Evolutionary conservation across 257 asterid genomes (phyloP), one percentile per base, ranked within the genome.

Genomic region (Solanum verrucosum): DNA sequence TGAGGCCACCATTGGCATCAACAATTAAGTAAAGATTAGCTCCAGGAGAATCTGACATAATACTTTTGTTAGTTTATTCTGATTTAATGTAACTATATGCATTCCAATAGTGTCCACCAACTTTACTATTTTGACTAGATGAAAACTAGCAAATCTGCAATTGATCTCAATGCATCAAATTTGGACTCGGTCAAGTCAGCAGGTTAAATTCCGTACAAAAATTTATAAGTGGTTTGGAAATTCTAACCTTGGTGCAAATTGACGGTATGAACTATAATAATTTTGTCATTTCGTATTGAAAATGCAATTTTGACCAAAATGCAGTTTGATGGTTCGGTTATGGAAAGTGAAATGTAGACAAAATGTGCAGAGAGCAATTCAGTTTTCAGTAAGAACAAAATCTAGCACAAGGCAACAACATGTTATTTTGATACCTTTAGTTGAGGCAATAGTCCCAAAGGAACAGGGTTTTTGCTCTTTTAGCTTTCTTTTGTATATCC

Each of bases 1-100:
- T 96, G 46, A 96, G 94, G 77, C 98, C 98, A 88, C 98, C 98
- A 89, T 96, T 96, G 90, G 98, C 98, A 60, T 96, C 98, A 15
- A 96, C 93, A 84, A 95, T 88, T 83, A 96, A 88, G 91, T 93
- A 96, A 20, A 87, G 92, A 77, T 88, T 93, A 84, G 89, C 86
- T 86, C 40, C 89, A 3, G 90, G 88, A 34, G 91, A 84, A 46
- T 73, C 98, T 93, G 93, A 82, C 42, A 81, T 5, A 40, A 29
- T 46, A 81, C 65, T 78, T 40, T 10, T 25, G 65, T 78, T 25
- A 78, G 84, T 14, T 78, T 78, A 35, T 60, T 25, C n/a, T 40
- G 20, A 37, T 38, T 38, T 46, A 1, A 29, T 81, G 85, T 12
- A 75, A 71, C 42, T 29, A 46, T 29, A 31, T 29, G 68, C 68